Conservation (phyloP, 805 yeast genomes). For the Lachancea kluyveri region DNA sequence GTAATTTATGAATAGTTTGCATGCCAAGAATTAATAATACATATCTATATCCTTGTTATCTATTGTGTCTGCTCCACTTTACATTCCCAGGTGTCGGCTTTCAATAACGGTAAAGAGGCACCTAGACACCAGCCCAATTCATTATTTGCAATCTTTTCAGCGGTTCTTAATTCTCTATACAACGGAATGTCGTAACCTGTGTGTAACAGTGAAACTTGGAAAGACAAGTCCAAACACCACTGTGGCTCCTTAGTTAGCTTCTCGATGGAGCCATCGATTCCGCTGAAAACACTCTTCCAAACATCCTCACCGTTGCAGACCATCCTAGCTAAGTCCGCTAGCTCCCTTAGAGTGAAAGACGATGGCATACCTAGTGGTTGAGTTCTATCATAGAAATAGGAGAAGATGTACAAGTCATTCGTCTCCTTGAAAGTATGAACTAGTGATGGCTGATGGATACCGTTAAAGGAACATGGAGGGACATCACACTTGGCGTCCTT, state of each 20-base stretch:
- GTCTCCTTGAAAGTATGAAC: slow-evolving; percentile 64
- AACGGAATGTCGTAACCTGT: slow-evolving; percentile 96
- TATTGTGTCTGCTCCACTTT: slow-evolving; percentile 14
- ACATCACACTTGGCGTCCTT: slow-evolving; percentile 71
- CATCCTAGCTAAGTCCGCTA: slow-evolving; percentile 69
- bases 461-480: slow-evolving; percentile 92
- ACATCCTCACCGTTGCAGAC: slow-evolving; percentile 80
- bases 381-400: slow-evolving; percentile 93
- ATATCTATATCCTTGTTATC: too few relatives aligned
- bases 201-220: slow-evolving; percentile 84
- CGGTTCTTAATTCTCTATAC: slow-evolving; percentile 84
- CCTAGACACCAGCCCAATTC: slow-evolving; percentile 99
- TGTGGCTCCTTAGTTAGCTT: slow-evolving; percentile 74
- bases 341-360: slow-evolving; percentile 78
- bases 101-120: slow-evolving; percentile 88
- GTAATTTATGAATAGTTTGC: too few relatives aligned
- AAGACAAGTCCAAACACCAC: slow-evolving; percentile 91
- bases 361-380: slow-evolving; percentile 92
- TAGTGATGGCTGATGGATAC: slow-evolving; percentile 93
- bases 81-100: slow-evolving; percentile 69
- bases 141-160: slow-evolving; percentile 78
- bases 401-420: slow-evolving; percentile 82
- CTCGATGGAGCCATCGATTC: slow-evolving; percentile 61
- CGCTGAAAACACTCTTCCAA: slow-evolving; percentile 63
- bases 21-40: too few relatives aligned